A percentile compares a stretch with the other conserved stretches of the same genome.
Evolutionary conservation across 1,284 basidiomycete species (phyloP).

Genomic region (Puccinia coronata): DNA sequence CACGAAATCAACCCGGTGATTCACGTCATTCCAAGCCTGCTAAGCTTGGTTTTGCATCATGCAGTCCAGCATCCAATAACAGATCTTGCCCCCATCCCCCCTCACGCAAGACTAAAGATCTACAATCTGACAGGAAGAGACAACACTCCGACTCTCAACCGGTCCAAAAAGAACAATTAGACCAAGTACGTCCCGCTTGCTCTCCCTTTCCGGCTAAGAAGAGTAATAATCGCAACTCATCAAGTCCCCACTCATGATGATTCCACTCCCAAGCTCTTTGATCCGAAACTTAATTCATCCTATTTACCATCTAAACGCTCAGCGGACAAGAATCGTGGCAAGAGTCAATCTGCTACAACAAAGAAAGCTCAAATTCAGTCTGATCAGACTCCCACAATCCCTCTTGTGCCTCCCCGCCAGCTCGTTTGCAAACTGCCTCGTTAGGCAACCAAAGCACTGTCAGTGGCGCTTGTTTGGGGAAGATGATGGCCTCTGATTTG

Average conservation of each 20-base stretch:
- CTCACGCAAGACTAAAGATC: slow-evolving; percentile 4
- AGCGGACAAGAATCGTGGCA: neutral
- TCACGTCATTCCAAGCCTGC: neutral
- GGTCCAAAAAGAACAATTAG: neutral
- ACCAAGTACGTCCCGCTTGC: neutral
- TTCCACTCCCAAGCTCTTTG: slow-evolving; percentile 17
- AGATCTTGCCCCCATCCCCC: slow-evolving; percentile 2
- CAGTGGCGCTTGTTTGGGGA: too few relatives aligned
- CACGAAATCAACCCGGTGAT: neutral
- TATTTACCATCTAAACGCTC: neutral
- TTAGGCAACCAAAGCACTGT: too few relatives aligned
- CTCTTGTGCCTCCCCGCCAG: neutral
- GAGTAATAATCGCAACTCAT: neutral
- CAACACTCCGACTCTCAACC: neutral
- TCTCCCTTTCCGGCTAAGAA: slow-evolving; percentile 8
- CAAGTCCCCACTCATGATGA: neutral
- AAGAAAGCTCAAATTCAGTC: neutral
- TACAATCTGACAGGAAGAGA: neutral
- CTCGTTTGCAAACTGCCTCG: slow-evolving; percentile 6
- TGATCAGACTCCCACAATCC: slow-evolving; percentile 3
- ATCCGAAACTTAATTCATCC: slow-evolving; percentile 30
- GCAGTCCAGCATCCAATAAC: neutral
- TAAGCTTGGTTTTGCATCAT: neutral
- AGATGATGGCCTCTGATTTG: too few relatives aligned
- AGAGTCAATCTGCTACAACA: neutral